Conservation (phyloP, 2,329 filamentous ascomycete species). For the Zasmidium cellare region DNA sequence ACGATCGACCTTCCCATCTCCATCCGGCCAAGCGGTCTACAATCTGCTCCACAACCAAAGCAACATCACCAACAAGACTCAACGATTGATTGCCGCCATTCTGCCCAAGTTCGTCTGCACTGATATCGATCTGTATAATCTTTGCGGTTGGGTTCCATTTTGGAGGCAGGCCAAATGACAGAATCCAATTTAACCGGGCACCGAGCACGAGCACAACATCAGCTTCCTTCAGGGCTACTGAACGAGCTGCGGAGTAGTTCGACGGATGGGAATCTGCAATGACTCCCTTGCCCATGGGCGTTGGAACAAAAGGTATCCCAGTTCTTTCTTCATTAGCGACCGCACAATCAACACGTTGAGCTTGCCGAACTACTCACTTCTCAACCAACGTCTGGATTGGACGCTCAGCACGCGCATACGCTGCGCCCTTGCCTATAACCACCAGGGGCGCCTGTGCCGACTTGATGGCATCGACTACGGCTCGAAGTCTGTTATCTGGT, state of each 20-base stretch:
- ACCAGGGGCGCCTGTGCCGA: constrained; percentile 17
- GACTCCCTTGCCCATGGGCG: constrained; percentile 61
- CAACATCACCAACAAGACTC: constrained; percentile 54
- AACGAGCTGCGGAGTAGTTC: constrained; percentile 56
- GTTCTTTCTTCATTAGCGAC: constrained; percentile 31
- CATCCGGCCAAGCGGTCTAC: constrained; percentile 43
- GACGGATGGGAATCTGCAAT: constrained; percentile 54
- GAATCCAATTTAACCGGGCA: constrained; percentile 59
- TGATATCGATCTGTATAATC: constrained; percentile 58
- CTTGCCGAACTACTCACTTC: constrained; percentile 18
- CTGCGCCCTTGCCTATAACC: constrained; percentile 8
- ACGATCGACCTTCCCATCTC: constrained; percentile 42
- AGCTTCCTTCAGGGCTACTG: constrained; percentile 53
- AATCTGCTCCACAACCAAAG: constrained; percentile 51
- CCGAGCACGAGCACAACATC: constrained; percentile 58
- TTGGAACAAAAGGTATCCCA: constrained; percentile 57
- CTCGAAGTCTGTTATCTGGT: constrained; percentile 44
- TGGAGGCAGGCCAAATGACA: constrained; percentile 56
- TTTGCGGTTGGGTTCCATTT: constrained; percentile 54
- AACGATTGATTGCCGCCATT: constrained; percentile 51
- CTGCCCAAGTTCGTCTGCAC: constrained; percentile 54
- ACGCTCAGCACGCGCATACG: constrained; percentile 34
- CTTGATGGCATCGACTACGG: constrained; percentile 40
- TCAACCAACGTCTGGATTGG: constrained; percentile 49
- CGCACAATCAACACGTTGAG: constrained; percentile 26